Conservation (phyloP, 352 stramenopile genomes). For the Globisporangium orthogonon region DNA sequence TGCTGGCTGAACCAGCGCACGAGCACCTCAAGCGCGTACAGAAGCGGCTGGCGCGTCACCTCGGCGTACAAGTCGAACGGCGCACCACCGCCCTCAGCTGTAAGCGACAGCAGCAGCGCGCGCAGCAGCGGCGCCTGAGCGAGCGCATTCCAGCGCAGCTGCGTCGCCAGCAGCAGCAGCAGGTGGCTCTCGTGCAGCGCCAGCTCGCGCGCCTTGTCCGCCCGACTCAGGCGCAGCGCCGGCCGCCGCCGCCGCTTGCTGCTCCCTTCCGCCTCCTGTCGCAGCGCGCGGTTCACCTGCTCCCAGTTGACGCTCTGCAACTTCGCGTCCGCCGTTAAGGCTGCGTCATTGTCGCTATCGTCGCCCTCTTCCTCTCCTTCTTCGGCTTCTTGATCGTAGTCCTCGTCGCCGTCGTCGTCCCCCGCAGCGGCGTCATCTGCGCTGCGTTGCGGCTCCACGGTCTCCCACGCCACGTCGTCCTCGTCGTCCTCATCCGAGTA, state of each 20-base stretch:
- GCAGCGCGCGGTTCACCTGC: constrained; percentile 52
- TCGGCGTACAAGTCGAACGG: constrained; percentile 38
- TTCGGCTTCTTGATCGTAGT: constrained; percentile 2
- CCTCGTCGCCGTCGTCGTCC: constrained; percentile 14
- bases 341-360: constrained; percentile 6
- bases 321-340: constrained; percentile 5
- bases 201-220: constrained; percentile 56
- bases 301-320: constrained; percentile 60
- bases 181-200: constrained; percentile 66
- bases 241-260: constrained; percentile 12
- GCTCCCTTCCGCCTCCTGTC: constrained; percentile 11
- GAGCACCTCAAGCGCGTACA: constrained; percentile 56
- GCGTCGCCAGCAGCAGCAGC: constrained; percentile 46
- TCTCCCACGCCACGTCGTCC: constrained; percentile 63
- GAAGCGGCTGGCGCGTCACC: constrained; percentile 24
- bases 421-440: neutral
- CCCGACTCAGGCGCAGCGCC: constrained; percentile 42
- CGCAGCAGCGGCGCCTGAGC: constrained; percentile 36
- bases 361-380: neutral
- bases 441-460: constrained; percentile 14
- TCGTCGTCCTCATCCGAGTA: constrained; percentile 48
- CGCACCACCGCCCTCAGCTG: constrained; percentile 17
- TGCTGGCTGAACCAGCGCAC: constrained; percentile 57
- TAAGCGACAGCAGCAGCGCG: constrained; percentile 58
- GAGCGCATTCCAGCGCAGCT: constrained; percentile 39